Evolutionary conservation across 495 filamentous ascomycete species (phyloP).

Genomic region (Daldinia grandis): DNA sequence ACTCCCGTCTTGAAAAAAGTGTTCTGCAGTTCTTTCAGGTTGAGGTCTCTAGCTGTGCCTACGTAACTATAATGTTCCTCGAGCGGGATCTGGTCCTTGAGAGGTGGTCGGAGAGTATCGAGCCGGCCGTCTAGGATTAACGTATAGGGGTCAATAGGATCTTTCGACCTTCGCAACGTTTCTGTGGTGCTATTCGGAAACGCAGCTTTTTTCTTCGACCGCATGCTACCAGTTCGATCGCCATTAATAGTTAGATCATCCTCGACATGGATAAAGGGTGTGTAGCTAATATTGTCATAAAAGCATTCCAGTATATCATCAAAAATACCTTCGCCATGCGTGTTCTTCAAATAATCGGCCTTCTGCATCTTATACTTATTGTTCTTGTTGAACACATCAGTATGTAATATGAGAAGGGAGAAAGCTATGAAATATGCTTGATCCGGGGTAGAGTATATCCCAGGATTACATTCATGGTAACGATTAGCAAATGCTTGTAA

Average conservation of each 20-base stretch:
- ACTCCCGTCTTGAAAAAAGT: constrained; percentile 91
- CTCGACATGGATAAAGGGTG: constrained; percentile 95
- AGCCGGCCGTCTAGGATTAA: constrained; percentile 90
- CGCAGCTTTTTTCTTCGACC: constrained; percentile 70
- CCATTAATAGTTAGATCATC: constrained; percentile 85
- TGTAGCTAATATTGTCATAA: constrained; percentile 98
- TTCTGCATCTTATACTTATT: constrained; percentile 99
- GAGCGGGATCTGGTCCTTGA: constrained; percentile 90
- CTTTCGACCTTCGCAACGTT: constrained; percentile 70
- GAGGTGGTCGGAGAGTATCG: constrained; percentile 78
- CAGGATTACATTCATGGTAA: constrained; percentile 98
- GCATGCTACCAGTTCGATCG: constrained; percentile 75
- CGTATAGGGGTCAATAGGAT: constrained; percentile 94
- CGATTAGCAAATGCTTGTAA: constrained; percentile 94
- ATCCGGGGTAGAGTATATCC: constrained; percentile 90
- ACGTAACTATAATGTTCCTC: constrained; percentile 92
- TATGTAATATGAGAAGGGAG: constrained; percentile 94
- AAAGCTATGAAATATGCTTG: constrained; percentile 98
- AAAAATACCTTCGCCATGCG: constrained; percentile 83
- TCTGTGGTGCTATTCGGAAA: constrained; percentile 75
- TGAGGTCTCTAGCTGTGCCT: constrained; percentile 74
- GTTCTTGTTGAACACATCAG: constrained; percentile 99
- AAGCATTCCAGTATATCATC: constrained; percentile 95
- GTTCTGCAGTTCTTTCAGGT: constrained; percentile 79
- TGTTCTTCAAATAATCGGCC: constrained; percentile 93